phyloP scores from a whole-genome alignment of 768 basidiomycete genomes.

The Mycena olivaceomarginata region DNA sequence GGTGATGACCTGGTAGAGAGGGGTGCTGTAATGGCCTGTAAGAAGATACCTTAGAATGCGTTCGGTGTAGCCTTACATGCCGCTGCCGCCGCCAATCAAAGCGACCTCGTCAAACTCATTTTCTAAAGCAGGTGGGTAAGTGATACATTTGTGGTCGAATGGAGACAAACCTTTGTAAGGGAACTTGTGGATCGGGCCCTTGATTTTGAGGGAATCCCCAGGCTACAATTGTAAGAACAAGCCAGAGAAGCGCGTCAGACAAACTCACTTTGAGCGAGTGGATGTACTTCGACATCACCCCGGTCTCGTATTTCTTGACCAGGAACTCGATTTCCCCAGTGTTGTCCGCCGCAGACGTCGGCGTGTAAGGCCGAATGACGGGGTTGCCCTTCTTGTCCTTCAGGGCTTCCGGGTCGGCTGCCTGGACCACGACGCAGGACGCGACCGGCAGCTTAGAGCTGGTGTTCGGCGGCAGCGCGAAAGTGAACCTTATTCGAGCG shows the following conservation, averaged over 20 bases:
- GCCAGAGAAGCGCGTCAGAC: not conserved
- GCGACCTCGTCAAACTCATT: slow-evolving; percentile 92
- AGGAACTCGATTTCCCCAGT: slow-evolving; percentile 88
- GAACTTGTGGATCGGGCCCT: slow-evolving; percentile 94
- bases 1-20: slow-evolving; percentile 87
- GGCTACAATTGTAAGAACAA: slow-evolving; percentile 57
- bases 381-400: slow-evolving; percentile 90
- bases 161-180: slow-evolving; percentile 81
- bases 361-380: slow-evolving; percentile 94
- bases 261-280: slow-evolving; percentile 76
- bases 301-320: slow-evolving; percentile 90
- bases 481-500: slow-evolving; percentile 74
- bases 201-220: slow-evolving; percentile 90
- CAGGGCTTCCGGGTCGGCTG: slow-evolving; percentile 79
- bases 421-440: slow-evolving; percentile 86
- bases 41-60: not conserved
- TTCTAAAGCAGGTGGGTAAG: slow-evolving; percentile 60
- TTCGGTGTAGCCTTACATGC: slow-evolving; percentile 76
- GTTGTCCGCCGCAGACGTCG: slow-evolving; percentile 85
- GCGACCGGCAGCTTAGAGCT: slow-evolving; percentile 88
- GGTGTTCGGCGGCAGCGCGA: slow-evolving; percentile 87
- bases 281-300: slow-evolving; percentile 91
- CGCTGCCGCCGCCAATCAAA: slow-evolving; percentile 94
- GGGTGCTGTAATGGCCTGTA: slow-evolving; percentile 70
- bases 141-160: slow-evolving; percentile 2